A percentile compares a stretch with the other conserved stretches of the same genome.
These are phyloP conservation scores for Hyphopichia homilentoma DNA, from an alignment of 805 yeast species.

Conservation along the genomic window DNA sequence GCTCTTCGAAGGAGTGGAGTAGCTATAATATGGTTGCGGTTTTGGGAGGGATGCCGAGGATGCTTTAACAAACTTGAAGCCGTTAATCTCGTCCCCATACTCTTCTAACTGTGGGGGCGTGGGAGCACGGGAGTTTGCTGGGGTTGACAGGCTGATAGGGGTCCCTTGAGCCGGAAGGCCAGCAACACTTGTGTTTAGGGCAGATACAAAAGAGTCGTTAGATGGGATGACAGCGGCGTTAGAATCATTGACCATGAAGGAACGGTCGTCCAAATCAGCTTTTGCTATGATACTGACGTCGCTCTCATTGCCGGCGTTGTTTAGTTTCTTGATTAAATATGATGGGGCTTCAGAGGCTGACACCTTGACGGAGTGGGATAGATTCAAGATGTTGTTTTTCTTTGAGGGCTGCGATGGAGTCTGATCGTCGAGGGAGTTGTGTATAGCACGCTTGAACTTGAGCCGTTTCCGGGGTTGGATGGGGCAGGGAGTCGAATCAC, in stretches of 20 bases:
- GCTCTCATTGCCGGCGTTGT: conserved; percentile 9
- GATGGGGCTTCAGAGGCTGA: conserved; percentile 15
- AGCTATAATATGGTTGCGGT: too few relatives aligned
- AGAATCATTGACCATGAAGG: conserved; percentile 9
- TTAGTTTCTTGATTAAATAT: conserved; percentile 16
- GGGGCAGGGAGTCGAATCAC: conserved; percentile 45
- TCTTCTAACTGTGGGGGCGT: conserved; percentile 28
- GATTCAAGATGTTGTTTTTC: conserved; percentile 21
- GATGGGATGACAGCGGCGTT: conserved; percentile 8
- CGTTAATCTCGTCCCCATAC: conserved; percentile 37
- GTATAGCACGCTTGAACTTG: conserved; percentile 22
- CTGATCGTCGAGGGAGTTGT: conserved; percentile 9
- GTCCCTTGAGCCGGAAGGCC: conserved; percentile 17
- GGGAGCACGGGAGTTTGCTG: conserved; percentile 36
- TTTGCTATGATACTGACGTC: too few relatives aligned
- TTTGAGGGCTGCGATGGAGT: conserved; percentile 10
- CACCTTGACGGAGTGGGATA: conserved; percentile 28
- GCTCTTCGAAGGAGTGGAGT: conserved; percentile 4
- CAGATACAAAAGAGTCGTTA: conserved; percentile 5
- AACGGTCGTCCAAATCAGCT: conserved; percentile 8
- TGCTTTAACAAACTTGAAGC: conserved; percentile 41
- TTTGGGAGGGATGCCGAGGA: conserved; percentile 5
- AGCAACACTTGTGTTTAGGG: conserved; percentile 3
- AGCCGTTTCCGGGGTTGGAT: conserved; percentile 36
- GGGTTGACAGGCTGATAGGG: conserved; percentile 42